Conservation (phyloP, 176 grass and related monocot genomes). For the Zea luxurians region DNA sequence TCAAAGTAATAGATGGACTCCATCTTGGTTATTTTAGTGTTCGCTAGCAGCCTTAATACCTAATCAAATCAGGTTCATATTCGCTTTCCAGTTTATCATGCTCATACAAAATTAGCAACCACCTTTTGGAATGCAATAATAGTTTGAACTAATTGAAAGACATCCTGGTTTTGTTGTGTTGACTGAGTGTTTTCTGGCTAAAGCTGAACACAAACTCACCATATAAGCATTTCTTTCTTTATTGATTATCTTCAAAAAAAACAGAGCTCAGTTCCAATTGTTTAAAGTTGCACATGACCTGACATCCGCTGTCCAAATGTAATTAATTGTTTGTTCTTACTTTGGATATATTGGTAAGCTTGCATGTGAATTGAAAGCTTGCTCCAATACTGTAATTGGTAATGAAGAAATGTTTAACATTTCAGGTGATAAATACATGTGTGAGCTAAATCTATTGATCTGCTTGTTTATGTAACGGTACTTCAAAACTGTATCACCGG, state of each 20-base stretch:
- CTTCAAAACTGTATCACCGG: too few species aligned
- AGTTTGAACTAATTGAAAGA: too few species aligned
- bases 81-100: too few species aligned
- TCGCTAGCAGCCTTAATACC: too few species aligned
- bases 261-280: neutral
- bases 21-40: too few species aligned
- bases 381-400: neutral
- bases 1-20: too few species aligned
- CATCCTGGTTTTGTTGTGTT: too few species aligned
- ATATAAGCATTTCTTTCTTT: neutral
- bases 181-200: neutral
- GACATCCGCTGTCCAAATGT: neutral
- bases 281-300: too few species aligned
- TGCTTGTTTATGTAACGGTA: too few species aligned
- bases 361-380: neutral
- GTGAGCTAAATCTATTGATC: neutral
- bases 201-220: neutral
- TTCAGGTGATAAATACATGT: neutral
- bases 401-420: neutral
- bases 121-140: too few species aligned
- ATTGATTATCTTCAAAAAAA: neutral
- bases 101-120: too few species aligned
- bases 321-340: neutral
- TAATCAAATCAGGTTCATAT: too few species aligned
- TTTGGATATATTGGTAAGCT: neutral